Evolutionary conservation across 306 rosid species (phyloP), one percentile per base, ranked within the genome.

Genomic region (Cicer arietinum): DNA sequence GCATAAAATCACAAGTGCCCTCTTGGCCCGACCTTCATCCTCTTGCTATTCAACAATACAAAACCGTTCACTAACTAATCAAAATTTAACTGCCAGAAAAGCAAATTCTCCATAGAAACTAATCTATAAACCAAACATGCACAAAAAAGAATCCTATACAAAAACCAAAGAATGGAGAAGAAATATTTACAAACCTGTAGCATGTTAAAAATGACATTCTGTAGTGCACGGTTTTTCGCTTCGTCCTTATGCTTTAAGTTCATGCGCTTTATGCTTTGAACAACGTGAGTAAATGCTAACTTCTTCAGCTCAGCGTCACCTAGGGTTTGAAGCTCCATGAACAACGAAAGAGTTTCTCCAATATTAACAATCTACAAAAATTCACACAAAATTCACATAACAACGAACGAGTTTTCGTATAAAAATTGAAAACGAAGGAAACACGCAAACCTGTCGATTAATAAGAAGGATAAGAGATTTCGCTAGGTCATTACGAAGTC

Each of bases 251-350:
- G 96, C 45, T 86, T 94, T 73, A 73, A 60, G 76, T 94, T 94
- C 96, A 91, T 89, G 69, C 88, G 76, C 82, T 44, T 87, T 39
- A 94, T 84, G 82, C 94, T 87, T 35, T 90, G 92, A 85, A 94
- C 71, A 50, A 91, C 88, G 17, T 88, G 91, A 17, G 79, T 76
- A 77, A 86, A 94, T 1, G 94, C 91, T 84, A 94, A 42, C 61
- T 86, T 80, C 62, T 80, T 87, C 60, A 94, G 58, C 80, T 87
- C 60, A 94, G 62, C 18, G 56, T 88, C 97, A 5, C 86, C 96
- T 16, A 88, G 79, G 25, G 86, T 86, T 90, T 94, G 98, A 51
- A 91, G 83, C 66, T 91, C 96, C 96, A 91, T 81, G 81, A 94
- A 91, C 91, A 94, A 82, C 0, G 81, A 73, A 20, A 90, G 82